A percentile compares a stretch with the other conserved stretches of the same genome.
Conservation (phyloP, 306 rosid genomes). For the Morella rubra region DNA sequence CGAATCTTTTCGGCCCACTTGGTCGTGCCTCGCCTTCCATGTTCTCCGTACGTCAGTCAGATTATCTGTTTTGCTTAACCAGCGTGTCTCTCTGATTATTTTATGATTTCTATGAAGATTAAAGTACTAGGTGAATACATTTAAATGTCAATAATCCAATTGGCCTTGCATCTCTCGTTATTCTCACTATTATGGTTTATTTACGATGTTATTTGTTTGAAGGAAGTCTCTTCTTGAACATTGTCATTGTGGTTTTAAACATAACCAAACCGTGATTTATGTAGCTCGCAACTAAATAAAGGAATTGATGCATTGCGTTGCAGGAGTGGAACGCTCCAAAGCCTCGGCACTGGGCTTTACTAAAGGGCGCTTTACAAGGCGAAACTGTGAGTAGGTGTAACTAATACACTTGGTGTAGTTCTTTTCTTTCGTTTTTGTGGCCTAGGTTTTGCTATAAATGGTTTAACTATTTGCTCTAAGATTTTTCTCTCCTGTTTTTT, state of each 20-base stretch:
- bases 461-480: background rate
- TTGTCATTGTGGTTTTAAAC: background rate
- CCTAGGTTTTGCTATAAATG: background rate
- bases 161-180: background rate
- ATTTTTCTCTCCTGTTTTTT: background rate
- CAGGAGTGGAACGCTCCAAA: conserved; percentile 76
- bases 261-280: background rate
- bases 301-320: conserved; percentile 5
- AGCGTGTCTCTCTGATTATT: background rate
- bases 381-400: conserved; percentile 63
- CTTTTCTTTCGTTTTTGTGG: conserved; percentile 17
- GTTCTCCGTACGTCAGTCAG: conserved; percentile 47
- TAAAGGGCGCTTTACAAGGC: conserved; percentile 69
- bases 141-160: background rate
- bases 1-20: conserved; percentile 66
- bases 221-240: background rate
- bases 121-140: background rate
- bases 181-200: background rate
- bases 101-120: background rate
- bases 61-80: background rate
- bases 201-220: too few relatives aligned
- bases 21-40: conserved; percentile 57
- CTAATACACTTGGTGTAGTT: conserved; percentile 20
- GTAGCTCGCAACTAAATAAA: background rate
- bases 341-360: conserved; percentile 73